Evolutionary conservation across 1,284 basidiomycete genomes (phyloP), one percentile per base, ranked within the genome.

Genomic region (Sporisorium reilianum): DNA sequence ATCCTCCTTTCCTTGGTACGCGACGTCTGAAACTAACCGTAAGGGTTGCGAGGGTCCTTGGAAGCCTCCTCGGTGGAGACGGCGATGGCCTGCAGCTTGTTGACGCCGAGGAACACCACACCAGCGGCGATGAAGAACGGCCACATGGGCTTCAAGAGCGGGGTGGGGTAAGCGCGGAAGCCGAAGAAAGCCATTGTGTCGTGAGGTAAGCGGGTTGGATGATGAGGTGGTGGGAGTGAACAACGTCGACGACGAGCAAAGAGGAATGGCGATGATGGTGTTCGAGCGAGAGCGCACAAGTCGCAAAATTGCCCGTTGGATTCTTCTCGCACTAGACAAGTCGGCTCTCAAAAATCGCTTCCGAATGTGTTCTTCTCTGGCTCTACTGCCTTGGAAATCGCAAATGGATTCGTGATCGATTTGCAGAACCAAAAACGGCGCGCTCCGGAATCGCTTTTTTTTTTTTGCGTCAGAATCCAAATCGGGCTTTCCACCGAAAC

Each of bases 41-140:
- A 84, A 34, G 82, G 82, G 79, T 84, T 84, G 59, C 79, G 80
- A 20, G 82, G 81, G 72, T 84, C 80, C 69, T 83, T 82, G 64
- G 67, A 71, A 66, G 74, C 77, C 67, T 80, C 80, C 42, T 66
- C 71, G 59, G 80, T 82, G 42, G 71, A 75, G 44, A 84, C 79
- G 32, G 59, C 67, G 11, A 71, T 55, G 32, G 68, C 66, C 73
- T 84, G 82, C 9, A 84, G 60, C 63, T 74, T 76, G 79, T 77
- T 77, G 64, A 83, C 74, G 32, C 69, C 77, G 64, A 71, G 70
- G 68, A 80, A 84, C 25, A 81, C 80, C 23, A 84, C 72, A 54
- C 63, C 81, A 38, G 77, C 71, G 32, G 80, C 79, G 55, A 73
- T 64, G 46, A 84, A 63, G 80, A 84, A 84, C 7, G 82, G 82